phyloP scores from a whole-genome alignment of 2,329 filamentous ascomycete genomes.

The Aspergillus texensis region DNA sequence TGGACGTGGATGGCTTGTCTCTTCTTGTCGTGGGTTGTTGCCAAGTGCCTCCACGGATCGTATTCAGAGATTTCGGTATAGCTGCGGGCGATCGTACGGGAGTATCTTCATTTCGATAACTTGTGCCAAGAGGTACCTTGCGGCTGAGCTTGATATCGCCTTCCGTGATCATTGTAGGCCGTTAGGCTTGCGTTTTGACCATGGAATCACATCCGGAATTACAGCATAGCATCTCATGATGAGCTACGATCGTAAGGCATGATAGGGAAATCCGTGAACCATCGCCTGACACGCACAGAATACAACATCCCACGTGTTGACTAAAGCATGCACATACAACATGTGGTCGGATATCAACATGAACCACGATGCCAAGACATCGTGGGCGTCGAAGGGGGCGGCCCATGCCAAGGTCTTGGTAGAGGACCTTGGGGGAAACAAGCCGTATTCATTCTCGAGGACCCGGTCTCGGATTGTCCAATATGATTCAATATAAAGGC shows the following conservation, averaged over 20 bases:
- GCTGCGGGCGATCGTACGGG: background rate
- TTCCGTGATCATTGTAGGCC: background rate
- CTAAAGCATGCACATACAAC: background rate
- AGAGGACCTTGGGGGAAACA: slow-evolving; percentile 25
- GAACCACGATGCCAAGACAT: slow-evolving; percentile 1
- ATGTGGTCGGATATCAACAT: background rate
- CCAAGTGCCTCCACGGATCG: background rate
- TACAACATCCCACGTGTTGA: background rate
- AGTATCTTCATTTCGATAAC: background rate
- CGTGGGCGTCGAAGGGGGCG: background rate
- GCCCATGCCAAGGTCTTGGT: slow-evolving; percentile 7
- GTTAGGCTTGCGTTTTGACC: background rate
- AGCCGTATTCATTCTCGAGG: background rate
- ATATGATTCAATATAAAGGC: slow-evolving; percentile 1
- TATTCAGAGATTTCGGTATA: background rate
- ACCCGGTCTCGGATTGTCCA: background rate
- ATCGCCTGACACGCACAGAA: background rate
- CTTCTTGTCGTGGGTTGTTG: background rate
- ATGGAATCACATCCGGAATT: background rate
- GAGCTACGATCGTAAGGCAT: no score
- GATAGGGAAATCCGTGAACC: no score
- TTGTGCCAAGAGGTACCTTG: background rate
- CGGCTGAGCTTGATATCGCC: background rate
- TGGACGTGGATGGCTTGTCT: background rate
- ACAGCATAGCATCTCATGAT: background rate